phyloP scores from a whole-genome alignment of 345 rosid species.

The Populus nigra region DNA sequence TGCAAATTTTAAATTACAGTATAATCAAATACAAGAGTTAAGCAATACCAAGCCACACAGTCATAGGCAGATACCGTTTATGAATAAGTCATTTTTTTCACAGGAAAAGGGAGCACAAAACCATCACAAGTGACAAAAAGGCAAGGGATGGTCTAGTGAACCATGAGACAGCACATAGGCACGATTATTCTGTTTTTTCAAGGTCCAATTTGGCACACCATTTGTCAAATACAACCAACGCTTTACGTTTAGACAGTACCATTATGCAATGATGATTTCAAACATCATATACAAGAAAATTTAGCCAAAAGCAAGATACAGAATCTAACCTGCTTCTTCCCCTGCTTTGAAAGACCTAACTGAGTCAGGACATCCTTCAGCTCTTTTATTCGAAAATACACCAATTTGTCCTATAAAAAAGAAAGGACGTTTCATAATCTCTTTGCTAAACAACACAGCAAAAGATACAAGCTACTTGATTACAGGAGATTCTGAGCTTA shows the following conservation, averaged over 20 bases:
- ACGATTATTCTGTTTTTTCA: too few species aligned
- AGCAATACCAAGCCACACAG: not conserved
- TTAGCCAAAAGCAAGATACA: not conserved
- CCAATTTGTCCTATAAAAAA: slow-evolving; percentile 65
- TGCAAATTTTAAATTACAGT: slow-evolving; percentile 23
- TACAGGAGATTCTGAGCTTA: not conserved
- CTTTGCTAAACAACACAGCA: not conserved
- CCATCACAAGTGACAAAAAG: not conserved
- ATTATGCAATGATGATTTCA: not conserved
- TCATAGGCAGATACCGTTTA: not conserved
- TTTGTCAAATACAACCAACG: not conserved
- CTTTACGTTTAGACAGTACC: not conserved
- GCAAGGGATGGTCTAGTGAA: not conserved
- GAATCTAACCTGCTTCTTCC: slow-evolving; percentile 78
- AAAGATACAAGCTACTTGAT: not conserved
- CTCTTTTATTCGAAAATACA: slow-evolving; percentile 86
- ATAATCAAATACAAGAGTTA: not conserved
- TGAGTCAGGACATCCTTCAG: slow-evolving; percentile 92
- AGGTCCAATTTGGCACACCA: not conserved
- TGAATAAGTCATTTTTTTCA: not conserved
- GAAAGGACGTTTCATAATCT: slow-evolving; percentile 1
- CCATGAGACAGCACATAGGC: not conserved
- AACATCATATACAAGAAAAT: not conserved
- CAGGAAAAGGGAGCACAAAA: not conserved
- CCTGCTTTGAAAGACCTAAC: slow-evolving; percentile 92